Evolutionary conservation across 495 filamentous ascomycete genomes (phyloP).

Genomic region (Apiosordaria backusii): DNA sequence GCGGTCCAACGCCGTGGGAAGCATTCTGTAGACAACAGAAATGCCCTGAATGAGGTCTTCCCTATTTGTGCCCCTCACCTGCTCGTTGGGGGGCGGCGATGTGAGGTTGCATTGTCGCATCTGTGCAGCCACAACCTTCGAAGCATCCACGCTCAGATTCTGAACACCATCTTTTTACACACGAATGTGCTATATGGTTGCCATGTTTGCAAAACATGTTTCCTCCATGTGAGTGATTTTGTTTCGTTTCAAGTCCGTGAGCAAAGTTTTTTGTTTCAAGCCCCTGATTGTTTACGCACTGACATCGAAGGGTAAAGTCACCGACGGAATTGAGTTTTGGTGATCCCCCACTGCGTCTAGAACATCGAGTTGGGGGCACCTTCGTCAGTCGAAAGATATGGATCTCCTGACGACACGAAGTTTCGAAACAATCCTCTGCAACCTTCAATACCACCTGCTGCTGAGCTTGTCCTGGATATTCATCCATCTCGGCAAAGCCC

Average conservation of each 20-base stretch:
- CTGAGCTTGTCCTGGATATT: background rate
- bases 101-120: background rate
- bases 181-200: background rate
- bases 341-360: background rate
- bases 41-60: background rate
- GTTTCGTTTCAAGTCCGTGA: slow-evolving; percentile 25
- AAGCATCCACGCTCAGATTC: background rate
- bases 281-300: slow-evolving; percentile 16
- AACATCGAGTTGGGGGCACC: background rate
- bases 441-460: background rate
- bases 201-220: slow-evolving; percentile 1
- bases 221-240: background rate
- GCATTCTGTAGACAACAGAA: background rate
- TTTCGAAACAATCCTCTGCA: background rate
- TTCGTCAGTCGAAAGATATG: background rate
- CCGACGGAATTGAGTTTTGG: background rate
- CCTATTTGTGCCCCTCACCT: background rate
- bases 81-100: background rate
- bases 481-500: background rate
- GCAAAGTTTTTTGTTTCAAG: slow-evolving; percentile 15
- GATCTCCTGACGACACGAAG: background rate
- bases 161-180: background rate
- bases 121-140: background rate
- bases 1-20: too few species aligned
- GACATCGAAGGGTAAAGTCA: background rate